phyloP scores from a whole-genome alignment of 306 rosid species.

The Hippophae tibetana region DNA sequence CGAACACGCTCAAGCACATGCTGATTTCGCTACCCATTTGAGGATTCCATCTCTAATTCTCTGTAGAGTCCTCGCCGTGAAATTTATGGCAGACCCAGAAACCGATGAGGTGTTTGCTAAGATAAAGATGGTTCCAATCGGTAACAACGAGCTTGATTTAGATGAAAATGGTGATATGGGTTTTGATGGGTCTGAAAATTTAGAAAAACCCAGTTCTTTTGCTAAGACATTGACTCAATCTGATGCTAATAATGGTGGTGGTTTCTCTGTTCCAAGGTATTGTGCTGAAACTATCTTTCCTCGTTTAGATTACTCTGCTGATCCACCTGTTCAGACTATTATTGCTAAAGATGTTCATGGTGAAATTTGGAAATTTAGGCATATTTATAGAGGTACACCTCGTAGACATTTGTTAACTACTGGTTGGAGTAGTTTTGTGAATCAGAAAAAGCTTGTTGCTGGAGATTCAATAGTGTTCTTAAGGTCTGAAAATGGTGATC shows the following conservation, averaged over 20 bases:
- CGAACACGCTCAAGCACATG: slow-evolving; percentile 70
- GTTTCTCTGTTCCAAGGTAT: slow-evolving; percentile 91
- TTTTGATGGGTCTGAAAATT: slow-evolving; percentile 27
- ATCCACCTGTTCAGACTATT: slow-evolving; percentile 94
- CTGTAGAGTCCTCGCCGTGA: slow-evolving; percentile 57
- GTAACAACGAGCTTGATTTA: slow-evolving; percentile 31
- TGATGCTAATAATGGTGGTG: slow-evolving; percentile 97
- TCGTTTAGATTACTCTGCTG: slow-evolving; percentile 75
- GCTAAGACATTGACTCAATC: slow-evolving; percentile 94
- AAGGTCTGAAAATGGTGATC: slow-evolving; percentile 68
- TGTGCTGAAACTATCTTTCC: slow-evolving; percentile 96
- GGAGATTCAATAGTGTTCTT: slow-evolving; percentile 91
- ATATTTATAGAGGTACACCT: slow-evolving; percentile 88
- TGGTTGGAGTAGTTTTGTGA: slow-evolving; percentile 94
- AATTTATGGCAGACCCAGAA: slow-evolving; percentile 78
- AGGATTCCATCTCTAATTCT: slow-evolving; percentile 60
- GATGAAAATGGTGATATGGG: slow-evolving; percentile 27
- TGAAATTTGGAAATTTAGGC: slow-evolving; percentile 87
- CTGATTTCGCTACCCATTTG: slow-evolving; percentile 36
- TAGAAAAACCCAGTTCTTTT: slow-evolving; percentile 75
- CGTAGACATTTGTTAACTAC: slow-evolving; percentile 87
- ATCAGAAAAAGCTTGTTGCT: slow-evolving; percentile 92
- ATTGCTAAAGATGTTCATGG: slow-evolving; percentile 86
- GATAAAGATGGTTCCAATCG: slow-evolving; percentile 39
- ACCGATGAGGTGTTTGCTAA: slow-evolving; percentile 76